Percentiles rank a stretch among this genome's conserved stretches.
Conservation (phyloP, 768 basidiomycete genomes). For the Boletellus ananas region DNA sequence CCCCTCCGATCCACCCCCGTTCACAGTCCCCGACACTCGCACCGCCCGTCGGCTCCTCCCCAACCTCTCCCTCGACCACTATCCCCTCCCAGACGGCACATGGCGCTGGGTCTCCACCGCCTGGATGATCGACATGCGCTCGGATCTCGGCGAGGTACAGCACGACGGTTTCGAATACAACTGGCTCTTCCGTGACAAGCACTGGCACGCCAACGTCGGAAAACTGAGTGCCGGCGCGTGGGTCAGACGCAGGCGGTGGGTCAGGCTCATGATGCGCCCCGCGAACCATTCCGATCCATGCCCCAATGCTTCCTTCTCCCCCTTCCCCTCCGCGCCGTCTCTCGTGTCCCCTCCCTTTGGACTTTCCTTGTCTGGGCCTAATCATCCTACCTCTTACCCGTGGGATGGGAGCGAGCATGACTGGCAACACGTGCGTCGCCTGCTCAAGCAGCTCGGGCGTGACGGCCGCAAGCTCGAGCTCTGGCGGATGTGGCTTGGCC, state of each 20-base stretch:
- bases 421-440: constrained; percentile 53
- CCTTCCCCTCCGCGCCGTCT: constrained; percentile 7
- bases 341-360: constrained; percentile 18
- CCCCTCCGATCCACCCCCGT: constrained; percentile 69
- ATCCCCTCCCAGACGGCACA: constrained; percentile 72
- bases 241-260: constrained; percentile 79
- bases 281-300: constrained; percentile 26
- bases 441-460: constrained; percentile 51
- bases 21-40: constrained; percentile 52
- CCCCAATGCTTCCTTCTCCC: neutral
- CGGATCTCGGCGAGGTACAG: constrained; percentile 68
- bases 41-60: constrained; percentile 44
- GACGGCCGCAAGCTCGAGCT: constrained; percentile 76
- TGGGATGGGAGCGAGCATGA: constrained; percentile 60
- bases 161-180: constrained; percentile 87
- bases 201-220: constrained; percentile 67
- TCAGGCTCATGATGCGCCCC: constrained; percentile 79
- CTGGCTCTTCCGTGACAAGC: constrained; percentile 61
- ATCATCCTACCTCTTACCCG: constrained; percentile 34
- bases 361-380: constrained; percentile 8
- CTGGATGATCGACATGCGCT: constrained; percentile 90
- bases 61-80: constrained; percentile 54
- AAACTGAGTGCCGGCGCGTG: constrained; percentile 60
- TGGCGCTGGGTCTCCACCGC: constrained; percentile 79
- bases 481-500: constrained; percentile 69